phyloP scores from a whole-genome alignment of 179 eudicot genomes.

The Gypsophila paniculata region DNA sequence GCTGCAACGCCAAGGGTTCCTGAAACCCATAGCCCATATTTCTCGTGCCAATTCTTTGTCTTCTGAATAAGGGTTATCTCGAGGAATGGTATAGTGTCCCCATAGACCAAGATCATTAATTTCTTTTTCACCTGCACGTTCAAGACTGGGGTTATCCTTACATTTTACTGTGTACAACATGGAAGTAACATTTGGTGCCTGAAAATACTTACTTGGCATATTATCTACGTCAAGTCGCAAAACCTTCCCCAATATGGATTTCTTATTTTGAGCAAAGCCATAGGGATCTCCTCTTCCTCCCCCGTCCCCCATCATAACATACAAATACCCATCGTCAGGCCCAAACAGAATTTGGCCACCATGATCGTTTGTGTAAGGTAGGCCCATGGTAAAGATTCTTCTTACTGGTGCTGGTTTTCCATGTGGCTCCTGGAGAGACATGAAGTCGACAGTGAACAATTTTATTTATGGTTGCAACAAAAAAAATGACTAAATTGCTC shows the following conservation, averaged over 20 bases:
- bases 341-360: constrained; percentile 86
- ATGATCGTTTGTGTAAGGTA: constrained; percentile 54
- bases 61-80: constrained; percentile 62
- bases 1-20: constrained; percentile 94
- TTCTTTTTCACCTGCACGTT: constrained; percentile 48
- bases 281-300: constrained; percentile 70
- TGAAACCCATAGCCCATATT: constrained; percentile 80
- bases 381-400: constrained; percentile 76
- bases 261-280: constrained; percentile 76
- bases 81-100: constrained; percentile 80
- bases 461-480: neutral
- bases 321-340: constrained; percentile 69
- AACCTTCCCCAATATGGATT: constrained; percentile 76
- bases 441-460: neutral
- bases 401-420: constrained; percentile 62
- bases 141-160: neutral
- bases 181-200: neutral
- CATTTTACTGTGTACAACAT: neutral
- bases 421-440: constrained; percentile 37
- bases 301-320: constrained; percentile 90
- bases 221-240: constrained; percentile 73
- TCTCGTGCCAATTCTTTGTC: constrained; percentile 61
- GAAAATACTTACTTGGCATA: constrained; percentile 53
- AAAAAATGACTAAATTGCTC: neutral
- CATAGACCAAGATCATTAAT: constrained; percentile 47